Percentiles rank a stretch among this genome's conserved stretches.
phyloP scores from a whole-genome alignment of 768 basidiomycete genomes.

The Leucosporidium yakuticum region DNA sequence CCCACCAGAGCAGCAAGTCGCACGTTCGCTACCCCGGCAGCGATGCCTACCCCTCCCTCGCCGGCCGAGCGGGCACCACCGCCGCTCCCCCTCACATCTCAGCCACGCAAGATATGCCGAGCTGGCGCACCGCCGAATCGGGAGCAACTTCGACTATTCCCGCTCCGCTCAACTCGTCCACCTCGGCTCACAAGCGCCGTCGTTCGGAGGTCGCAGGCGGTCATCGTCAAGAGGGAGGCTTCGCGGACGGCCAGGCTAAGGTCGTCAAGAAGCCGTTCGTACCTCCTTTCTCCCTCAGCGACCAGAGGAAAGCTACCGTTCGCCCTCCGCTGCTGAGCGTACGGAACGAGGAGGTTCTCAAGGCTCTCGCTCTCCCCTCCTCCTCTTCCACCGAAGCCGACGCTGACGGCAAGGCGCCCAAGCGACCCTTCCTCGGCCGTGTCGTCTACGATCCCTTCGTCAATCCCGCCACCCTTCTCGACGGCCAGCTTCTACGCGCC shows the following conservation, averaged over 20 bases:
- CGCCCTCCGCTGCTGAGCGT: conserved; percentile 21
- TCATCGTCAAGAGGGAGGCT: background rate
- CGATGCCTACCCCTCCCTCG: background rate
- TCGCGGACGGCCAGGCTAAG: background rate
- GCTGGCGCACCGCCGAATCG: too few species aligned
- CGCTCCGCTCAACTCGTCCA: too few species aligned
- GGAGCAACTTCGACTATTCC: too few species aligned
- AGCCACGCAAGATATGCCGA: too few species aligned
- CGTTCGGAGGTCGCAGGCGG: background rate
- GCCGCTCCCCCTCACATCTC: too few species aligned
- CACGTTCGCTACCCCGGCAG: background rate
- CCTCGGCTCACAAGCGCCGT: conserved; percentile 2
- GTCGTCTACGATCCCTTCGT: conserved; percentile 34
- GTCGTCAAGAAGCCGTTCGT: background rate
- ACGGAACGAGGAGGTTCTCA: conserved; percentile 14
- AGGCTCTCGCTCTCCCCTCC: background rate
- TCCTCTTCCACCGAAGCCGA: too few species aligned
- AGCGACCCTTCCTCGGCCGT: conserved; percentile 26
- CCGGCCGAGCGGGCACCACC: too few species aligned
- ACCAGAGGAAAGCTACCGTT: conserved; percentile 15
- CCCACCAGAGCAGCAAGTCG: conserved; percentile 1
- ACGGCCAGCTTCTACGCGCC: conserved; percentile 25
- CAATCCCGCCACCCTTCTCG: conserved; percentile 31
- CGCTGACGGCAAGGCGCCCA: background rate
- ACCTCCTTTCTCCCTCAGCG: conserved; percentile 23